Percentiles rank a stretch among this genome's conserved stretches.
phyloP scores from a whole-genome alignment of 1,284 basidiomycete genomes.

The Leccinum cinnamomeum region DNA sequence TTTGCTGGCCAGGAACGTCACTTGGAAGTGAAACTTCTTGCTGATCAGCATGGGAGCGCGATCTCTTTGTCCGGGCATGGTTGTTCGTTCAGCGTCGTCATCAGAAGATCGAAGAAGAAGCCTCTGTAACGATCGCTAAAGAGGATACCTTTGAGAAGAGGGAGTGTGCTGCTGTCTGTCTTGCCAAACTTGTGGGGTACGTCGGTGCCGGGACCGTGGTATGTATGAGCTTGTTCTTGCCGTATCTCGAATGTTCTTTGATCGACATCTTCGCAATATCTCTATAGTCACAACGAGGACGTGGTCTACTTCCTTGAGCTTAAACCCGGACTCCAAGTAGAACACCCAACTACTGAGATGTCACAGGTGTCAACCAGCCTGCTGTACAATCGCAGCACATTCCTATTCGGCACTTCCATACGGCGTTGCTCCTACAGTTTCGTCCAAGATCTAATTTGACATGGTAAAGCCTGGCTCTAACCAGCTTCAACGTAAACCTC shows the following conservation, averaged over 20 bases:
- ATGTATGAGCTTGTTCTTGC: conserved; percentile 53
- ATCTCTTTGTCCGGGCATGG: conserved; percentile 99
- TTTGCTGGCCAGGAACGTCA: conserved; percentile 97
- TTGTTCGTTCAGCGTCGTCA: conserved; percentile 98
- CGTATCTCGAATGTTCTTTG: conserved; percentile 2
- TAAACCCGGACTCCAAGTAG: conserved; percentile 99
- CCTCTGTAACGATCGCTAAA: conserved; percentile 96
- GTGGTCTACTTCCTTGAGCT: conserved; percentile 98
- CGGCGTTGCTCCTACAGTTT: conserved; percentile 85
- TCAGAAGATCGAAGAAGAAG: conserved; percentile 99
- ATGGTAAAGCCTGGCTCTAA: conserved; percentile 86
- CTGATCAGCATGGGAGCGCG: conserved; percentile 99
- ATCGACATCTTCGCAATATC: conserved; percentile 52
- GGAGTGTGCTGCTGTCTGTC: conserved; percentile 97
- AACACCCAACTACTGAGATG: conserved; percentile 99
- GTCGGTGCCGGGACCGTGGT: conserved; percentile 85
- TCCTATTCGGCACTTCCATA: conserved; percentile 80
- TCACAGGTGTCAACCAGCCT: conserved; percentile 96
- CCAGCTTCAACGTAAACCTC: conserved; percentile 91
- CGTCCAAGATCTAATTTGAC: conserved; percentile 96
- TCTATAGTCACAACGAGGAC: conserved; percentile 94
- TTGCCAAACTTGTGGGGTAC: conserved; percentile 98
- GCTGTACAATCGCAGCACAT: conserved; percentile 86
- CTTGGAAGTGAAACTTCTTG: conserved; percentile 96
- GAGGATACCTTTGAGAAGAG: conserved; percentile 92